Evolutionary conservation across 129 eudicot species (phyloP).

Genomic region (Arctium minus): DNA sequence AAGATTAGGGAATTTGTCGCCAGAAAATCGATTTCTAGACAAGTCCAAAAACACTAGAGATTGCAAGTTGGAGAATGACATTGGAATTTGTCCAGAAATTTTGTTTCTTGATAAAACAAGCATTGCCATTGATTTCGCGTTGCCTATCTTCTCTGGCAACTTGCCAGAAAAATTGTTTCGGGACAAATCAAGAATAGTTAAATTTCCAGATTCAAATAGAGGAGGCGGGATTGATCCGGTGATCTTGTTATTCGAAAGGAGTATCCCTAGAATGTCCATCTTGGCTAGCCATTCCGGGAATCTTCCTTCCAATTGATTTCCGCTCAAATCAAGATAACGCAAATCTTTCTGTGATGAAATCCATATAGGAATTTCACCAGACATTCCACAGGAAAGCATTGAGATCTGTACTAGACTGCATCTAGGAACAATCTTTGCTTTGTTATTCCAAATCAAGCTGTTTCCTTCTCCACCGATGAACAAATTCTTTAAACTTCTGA

Average conservation of each 20-base stretch:
- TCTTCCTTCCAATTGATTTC: constrained; percentile 25
- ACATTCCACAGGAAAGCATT: constrained; percentile 15
- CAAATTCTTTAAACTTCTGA: constrained; percentile 18
- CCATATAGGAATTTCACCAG: constrained; percentile 13
- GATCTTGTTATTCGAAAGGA: constrained; percentile 34
- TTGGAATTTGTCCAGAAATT: constrained; percentile 41
- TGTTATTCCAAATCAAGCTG: background rate
- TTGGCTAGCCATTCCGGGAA: constrained; percentile 23
- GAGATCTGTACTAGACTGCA: constrained; percentile 20
- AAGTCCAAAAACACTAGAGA: constrained; percentile 30
- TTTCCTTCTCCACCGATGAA: constrained; percentile 20
- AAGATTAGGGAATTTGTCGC: constrained; percentile 33
- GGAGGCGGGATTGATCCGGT: constrained; percentile 32
- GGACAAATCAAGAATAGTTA: constrained; percentile 31
- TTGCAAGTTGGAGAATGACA: constrained; percentile 30
- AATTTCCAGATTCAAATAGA: constrained; percentile 26
- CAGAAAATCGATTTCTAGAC: constrained; percentile 39
- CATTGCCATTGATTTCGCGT: constrained; percentile 19
- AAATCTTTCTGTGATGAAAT: constrained; percentile 8
- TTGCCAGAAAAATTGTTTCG: constrained; percentile 34
- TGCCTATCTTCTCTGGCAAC: constrained; percentile 43
- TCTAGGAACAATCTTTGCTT: background rate
- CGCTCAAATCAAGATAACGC: constrained; percentile 23
- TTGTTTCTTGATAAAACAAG: constrained; percentile 39
- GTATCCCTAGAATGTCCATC: constrained; percentile 15